Conservation (phyloP, 768 basidiomycete genomes). For the Tremella fuciformis region DNA sequence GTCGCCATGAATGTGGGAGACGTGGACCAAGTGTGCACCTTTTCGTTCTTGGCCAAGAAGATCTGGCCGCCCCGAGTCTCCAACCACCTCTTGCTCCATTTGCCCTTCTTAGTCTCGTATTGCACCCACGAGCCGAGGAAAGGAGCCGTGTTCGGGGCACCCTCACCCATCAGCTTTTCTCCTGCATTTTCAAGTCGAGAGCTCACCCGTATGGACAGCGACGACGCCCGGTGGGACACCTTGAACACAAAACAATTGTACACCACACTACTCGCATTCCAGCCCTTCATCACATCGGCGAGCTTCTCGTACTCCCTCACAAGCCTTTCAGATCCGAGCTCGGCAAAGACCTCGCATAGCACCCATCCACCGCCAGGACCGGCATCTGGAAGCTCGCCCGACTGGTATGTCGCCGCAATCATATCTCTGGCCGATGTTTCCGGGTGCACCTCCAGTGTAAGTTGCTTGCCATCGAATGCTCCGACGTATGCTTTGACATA, state of each 20-base stretch:
- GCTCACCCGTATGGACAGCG: constrained; percentile 54
- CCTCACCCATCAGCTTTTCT: constrained; percentile 42
- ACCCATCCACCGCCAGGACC: constrained; percentile 69
- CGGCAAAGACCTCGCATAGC: constrained; percentile 82
- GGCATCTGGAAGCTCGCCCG: constrained; percentile 62
- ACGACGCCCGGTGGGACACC: constrained; percentile 63
- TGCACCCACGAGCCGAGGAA: constrained; percentile 67
- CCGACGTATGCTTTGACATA: constrained; percentile 27
- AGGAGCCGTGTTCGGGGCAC: constrained; percentile 54
- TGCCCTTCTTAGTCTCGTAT: constrained; percentile 84
- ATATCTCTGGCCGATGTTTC: constrained; percentile 72
- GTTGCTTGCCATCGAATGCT: constrained; percentile 37
- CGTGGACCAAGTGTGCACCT: constrained; percentile 57
- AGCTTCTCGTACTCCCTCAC: constrained; percentile 83
- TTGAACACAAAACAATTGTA: constrained; percentile 73
- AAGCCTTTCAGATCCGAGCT: constrained; percentile 92
- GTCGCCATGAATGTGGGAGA: constrained; percentile 3
- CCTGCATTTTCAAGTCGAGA: not conserved
- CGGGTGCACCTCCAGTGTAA: constrained; percentile 67
- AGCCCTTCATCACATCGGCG: constrained; percentile 72
- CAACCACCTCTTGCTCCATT: constrained; percentile 92
- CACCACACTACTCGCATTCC: constrained; percentile 72
- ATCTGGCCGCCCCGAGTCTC: constrained; percentile 79
- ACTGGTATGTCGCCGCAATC: constrained; percentile 62
- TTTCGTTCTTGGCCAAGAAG: constrained; percentile 85